Evolutionary conservation across 1,284 basidiomycete genomes (phyloP).

Genomic region (Retiboletus flavoniger): DNA sequence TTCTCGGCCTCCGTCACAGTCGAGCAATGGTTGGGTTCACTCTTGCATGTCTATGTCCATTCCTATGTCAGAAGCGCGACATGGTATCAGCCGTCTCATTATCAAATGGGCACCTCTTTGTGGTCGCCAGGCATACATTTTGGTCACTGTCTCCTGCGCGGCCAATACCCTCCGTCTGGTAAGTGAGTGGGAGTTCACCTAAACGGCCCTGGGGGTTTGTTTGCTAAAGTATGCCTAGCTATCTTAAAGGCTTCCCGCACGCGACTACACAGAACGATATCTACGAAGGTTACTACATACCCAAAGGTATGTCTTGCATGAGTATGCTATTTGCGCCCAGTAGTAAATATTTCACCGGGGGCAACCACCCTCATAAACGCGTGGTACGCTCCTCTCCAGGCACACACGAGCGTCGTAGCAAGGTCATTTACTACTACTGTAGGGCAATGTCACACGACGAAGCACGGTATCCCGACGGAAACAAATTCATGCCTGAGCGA

Average conservation of each 20-base stretch:
- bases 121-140: no score
- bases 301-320: constrained; percentile 16
- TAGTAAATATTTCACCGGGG: neutral
- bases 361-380: constrained; percentile 15
- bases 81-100: no score
- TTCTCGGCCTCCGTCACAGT: neutral
- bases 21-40: no score
- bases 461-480: constrained; percentile 11
- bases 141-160: no score
- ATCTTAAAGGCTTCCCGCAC: constrained; percentile 13
- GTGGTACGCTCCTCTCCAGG: constrained; percentile 11
- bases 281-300: constrained; percentile 23
- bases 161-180: no score
- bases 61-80: no score
- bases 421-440: neutral
- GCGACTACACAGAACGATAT: constrained; percentile 9
- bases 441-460: constrained; percentile 24
- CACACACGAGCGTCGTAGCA: rapidly evolving
- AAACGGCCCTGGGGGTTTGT: no score
- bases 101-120: no score
- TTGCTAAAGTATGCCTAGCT: no score
- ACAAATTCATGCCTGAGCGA: constrained; percentile 22
- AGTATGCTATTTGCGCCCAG: neutral
- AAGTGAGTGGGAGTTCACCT: no score
- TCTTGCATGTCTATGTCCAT: no score